Conservation (phyloP, 2,329 filamentous ascomycete species). For the Aspergillus sp. region DNA sequence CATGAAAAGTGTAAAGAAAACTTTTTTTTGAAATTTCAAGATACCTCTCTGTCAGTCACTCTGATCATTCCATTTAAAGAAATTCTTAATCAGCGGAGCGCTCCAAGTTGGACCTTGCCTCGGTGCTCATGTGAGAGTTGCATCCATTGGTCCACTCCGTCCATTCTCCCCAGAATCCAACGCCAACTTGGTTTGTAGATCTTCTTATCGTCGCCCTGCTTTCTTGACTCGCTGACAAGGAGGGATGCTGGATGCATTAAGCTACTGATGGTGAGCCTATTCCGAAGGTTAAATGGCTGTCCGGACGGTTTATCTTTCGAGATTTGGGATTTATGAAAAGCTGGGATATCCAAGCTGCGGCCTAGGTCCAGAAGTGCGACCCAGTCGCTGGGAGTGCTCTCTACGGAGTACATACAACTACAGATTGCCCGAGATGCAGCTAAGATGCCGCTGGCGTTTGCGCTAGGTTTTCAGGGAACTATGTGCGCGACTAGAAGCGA, state of each 20-base stretch:
- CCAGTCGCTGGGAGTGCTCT: no score
- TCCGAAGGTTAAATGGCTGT: neutral
- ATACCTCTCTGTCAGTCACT: no score
- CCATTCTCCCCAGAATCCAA: neutral
- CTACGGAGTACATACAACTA: no score
- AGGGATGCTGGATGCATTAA: neutral
- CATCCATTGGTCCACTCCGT: slow-evolving; percentile 3
- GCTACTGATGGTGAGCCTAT: no score
- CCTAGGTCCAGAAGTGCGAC: no score
- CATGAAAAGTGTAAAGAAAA: no score
- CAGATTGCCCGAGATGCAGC: no score
- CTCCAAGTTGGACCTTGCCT: neutral
- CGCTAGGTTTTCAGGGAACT: no score
- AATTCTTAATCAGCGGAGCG: neutral
- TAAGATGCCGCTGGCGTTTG: no score
- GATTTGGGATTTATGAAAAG: neutral
- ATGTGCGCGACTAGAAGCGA: no score
- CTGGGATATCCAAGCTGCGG: no score
- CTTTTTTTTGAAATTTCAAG: no score
- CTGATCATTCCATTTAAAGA: neutral
- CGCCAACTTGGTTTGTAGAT: neutral
- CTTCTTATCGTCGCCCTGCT: neutral
- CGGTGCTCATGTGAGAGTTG: slow-evolving; percentile 13
- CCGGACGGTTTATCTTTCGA: neutral
- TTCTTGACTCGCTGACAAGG: neutral